phyloP scores from a whole-genome alignment of 305 asterid species.

The Coffea humblotiana region DNA sequence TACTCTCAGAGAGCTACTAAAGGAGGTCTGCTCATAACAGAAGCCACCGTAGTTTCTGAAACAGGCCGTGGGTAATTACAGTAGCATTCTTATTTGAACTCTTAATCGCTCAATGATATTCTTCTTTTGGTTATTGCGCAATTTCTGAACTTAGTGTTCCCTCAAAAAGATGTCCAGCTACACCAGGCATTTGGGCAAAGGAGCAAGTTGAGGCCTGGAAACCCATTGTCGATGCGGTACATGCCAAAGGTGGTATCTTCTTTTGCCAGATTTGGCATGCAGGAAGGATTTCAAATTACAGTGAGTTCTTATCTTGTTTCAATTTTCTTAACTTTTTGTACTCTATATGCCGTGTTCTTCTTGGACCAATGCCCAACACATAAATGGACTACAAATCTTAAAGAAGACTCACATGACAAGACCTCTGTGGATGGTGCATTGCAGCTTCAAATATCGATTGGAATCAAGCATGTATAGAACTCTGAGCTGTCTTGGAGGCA shows the following conservation, averaged over 20 bases:
- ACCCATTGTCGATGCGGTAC: constrained; percentile 58
- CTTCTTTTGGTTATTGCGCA: not conserved
- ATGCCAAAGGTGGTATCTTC: constrained; percentile 63
- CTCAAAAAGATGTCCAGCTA: constrained; percentile 37
- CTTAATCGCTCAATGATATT: not conserved
- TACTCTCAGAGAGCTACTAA: constrained; percentile 55
- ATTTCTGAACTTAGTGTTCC: not conserved
- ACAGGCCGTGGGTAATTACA: constrained; percentile 41
- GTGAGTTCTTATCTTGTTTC: constrained; percentile 17
- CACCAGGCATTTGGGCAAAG: constrained; percentile 28
- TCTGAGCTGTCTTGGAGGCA: not conserved
- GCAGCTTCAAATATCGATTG: not conserved
- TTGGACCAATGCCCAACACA: not conserved
- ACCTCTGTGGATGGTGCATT: not conserved
- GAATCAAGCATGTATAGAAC: not conserved
- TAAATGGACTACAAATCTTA: not conserved
- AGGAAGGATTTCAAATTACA: constrained; percentile 53
- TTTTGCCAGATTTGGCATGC: constrained; percentile 32
- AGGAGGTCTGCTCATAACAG: constrained; percentile 51
- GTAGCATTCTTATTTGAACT: not conserved
- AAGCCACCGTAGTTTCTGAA: constrained; percentile 50
- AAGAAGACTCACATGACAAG: not conserved
- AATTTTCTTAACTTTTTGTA: not conserved
- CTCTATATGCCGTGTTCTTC: no score
- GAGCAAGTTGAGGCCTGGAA: not conserved